Base-by-base conservation (phyloP, 371 early-diverging fungal genomes). In the Coemansia linderi region DNA sequence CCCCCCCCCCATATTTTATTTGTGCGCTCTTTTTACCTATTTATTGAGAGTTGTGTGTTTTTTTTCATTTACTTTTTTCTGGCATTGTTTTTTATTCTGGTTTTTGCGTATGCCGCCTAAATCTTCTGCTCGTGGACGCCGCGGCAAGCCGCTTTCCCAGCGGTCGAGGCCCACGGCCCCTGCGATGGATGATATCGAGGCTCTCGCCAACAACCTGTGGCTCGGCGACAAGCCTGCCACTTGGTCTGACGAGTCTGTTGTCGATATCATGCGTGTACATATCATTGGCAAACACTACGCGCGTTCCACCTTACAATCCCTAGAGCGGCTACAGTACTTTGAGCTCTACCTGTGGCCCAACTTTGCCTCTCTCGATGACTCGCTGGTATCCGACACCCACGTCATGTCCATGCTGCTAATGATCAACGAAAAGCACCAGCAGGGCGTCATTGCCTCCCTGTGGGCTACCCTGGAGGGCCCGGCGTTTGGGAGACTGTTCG, bases 341-440 rank as follows among this genome's bases (percentile, higher is more conserved):
- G 95, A 95, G 84, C 88, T 87, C 87, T 94, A 89, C 69, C 84
- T 95, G 13, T 95, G 95, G 95, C 91, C 91, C 0, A 71, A 86
- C 71, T 93, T 69, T 33, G 13, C 9, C 1, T 5, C 33, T 9
- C 15, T 19, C 31, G 41, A 19, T 83, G 68, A 79, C 82, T 31
- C 72, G 62, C 73, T 75, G 9, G 80, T 89, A 2, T 67, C 87
- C 3, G 66, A 87, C 33, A 80, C 84, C 29, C 89, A 91, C 63
- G 79, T 89, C 10, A 61, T 95, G 8, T 89, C 93, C 4, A 89
- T 95, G n/a, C 88, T 93, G 13, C 71, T 93, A 44, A 84, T 94
- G 80, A 79, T 93, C n/a, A 93, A 92, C 76, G 95, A 95, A 73
- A 95, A 95, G 81, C 86, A 85, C 69, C 87, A 60, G 66, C 72